Conservation (phyloP, 2,329 filamentous ascomycete species). For the Claviceps maximensis region DNA sequence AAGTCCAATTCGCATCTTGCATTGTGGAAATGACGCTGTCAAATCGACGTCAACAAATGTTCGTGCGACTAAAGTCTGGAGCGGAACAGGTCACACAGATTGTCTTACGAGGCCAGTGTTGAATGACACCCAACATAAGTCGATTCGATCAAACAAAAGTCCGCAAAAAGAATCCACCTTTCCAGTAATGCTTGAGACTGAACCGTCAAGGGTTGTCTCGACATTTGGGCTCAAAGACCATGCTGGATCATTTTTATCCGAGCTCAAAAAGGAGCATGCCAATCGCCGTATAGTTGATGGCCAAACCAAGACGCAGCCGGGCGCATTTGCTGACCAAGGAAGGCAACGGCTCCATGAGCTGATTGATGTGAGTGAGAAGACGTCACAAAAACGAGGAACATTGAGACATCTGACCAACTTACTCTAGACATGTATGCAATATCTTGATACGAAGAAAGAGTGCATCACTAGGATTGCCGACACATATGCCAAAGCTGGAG, state of each 20-base stretch:
- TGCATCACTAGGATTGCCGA: slow-evolving; percentile 2
- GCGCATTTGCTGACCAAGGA: not conserved
- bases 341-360: slow-evolving; percentile 4
- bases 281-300: not conserved
- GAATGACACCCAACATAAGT: not conserved
- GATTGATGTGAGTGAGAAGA: slow-evolving; percentile 2
- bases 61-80: not conserved
- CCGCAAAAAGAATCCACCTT: not conserved
- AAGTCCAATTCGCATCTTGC: slow-evolving; percentile 2
- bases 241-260: not conserved
- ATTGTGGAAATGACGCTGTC: not conserved
- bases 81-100: too few species aligned
- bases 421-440: slow-evolving; percentile 1
- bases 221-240: not conserved
- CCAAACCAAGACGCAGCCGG: not conserved
- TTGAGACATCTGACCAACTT: not conserved
- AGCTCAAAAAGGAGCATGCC: not conserved
- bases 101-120: not conserved
- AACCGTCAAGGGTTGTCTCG: not conserved
- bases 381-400: not conserved
- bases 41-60: not conserved
- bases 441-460: slow-evolving; percentile 1
- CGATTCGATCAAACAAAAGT: not conserved
- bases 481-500: slow-evolving; percentile 2
- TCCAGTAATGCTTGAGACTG: not conserved